Percentiles rank a stretch among this genome's conserved stretches.
Evolutionary conservation across 768 basidiomycete genomes (phyloP).

Genomic region (Mycena galericulata): DNA sequence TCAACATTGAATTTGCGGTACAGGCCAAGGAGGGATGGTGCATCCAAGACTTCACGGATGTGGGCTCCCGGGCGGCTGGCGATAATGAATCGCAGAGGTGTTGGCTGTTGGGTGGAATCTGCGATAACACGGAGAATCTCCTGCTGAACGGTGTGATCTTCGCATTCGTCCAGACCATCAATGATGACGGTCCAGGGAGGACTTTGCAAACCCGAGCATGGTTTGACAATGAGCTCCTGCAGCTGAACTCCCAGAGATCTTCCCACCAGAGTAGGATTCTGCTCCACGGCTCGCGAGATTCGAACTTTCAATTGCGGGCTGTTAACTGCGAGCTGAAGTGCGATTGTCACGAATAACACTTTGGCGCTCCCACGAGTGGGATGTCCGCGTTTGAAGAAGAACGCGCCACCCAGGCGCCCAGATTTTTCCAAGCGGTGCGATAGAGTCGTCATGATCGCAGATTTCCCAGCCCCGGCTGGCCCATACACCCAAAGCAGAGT

Average conservation of each 20-base stretch:
- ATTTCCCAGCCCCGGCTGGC: slow-evolving; percentile 7
- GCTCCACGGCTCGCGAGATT: not conserved
- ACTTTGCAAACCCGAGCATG: not conserved
- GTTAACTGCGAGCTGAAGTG: slow-evolving; percentile 9
- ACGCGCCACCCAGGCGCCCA: not conserved
- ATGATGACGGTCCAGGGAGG: not conserved
- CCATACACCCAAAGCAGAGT: too few relatives aligned
- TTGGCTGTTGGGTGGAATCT: not conserved
- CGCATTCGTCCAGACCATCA: too few relatives aligned
- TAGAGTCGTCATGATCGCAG: slow-evolving; percentile 7
- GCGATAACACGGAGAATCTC: not conserved
- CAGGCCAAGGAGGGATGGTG: not conserved
- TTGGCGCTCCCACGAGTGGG: too few relatives aligned
- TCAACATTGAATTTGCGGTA: not conserved
- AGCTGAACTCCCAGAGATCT: not conserved
- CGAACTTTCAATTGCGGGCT: not conserved
- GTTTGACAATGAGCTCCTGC: slow-evolving; percentile 3
- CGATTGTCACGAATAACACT: slow-evolving; percentile 1
- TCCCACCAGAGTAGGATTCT: slow-evolving; percentile 6
- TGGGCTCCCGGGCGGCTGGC: slow-evolving; percentile 7
- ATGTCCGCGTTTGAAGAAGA: too few relatives aligned
- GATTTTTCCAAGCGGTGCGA: not conserved
- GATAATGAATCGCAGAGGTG: not conserved
- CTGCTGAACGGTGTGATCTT: not conserved
- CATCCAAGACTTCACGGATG: not conserved